Evolutionary conservation across 192 early-diverging fungal species (phyloP), one percentile per base, ranked within the genome.

Genomic region (Jimgerdemannia flammicorona): DNA sequence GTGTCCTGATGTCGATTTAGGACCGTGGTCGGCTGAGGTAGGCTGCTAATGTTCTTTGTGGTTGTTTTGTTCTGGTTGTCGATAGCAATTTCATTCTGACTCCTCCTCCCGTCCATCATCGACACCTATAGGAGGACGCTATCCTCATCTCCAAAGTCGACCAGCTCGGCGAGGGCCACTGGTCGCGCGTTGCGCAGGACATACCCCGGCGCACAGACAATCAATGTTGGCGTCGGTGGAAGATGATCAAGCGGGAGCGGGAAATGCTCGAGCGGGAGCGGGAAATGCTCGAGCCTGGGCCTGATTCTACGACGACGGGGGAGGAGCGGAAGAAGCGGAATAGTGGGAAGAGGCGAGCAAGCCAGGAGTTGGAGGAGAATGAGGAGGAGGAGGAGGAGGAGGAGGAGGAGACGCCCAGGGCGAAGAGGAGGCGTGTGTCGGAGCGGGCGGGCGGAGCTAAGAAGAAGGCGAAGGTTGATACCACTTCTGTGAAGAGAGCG

Each of bases 1-100:
- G 49, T 79, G 84, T 39, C 89, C 91, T 8, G 71, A 70, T 3
- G 73, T 95, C 39, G 87, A 90, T 54, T 81, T 85, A 44, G 82
- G 85, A 68, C 84, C 85, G 43, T 87, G 91, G 86, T 81, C 85
- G 4, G 42, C 20, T 4, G 84, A 87, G 59, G 87, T 83, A 74
- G 49, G 49, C 49, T 29, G 29, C 29, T 29, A 29, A 29, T 29
- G 29, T 29, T 29, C 29, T 29, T n/a, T 29, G 29, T 29, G 29
- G 29, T 29, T 29, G 29, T 29, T 29, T 29, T 29, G 29, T 29
- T 29, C 29, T 29, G 29, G 29, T 29, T 29, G 29, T 29, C 29
- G 29, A 29, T 29, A 29, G 29, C 29, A 29, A 0, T 29, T 29
- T 29, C 29, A 29, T 29, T 29, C 29, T 29, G 29, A 29, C 29